Base-by-base conservation (phyloP, 257 asterid species). In the Nyctanthes arbortristis region DNA sequence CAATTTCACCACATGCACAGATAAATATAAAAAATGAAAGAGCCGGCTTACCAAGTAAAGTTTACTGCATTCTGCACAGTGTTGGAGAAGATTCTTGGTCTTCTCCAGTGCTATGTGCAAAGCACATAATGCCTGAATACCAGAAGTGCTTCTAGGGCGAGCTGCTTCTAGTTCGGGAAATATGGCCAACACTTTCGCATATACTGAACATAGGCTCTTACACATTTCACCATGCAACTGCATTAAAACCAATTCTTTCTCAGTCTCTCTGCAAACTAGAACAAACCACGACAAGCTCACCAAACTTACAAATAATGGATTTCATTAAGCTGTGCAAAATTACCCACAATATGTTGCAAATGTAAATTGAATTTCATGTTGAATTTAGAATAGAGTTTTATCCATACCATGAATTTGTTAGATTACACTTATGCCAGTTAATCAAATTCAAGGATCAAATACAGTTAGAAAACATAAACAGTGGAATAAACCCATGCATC, bases 181-280 rank as follows among this genome's bases (percentile, higher is more conserved):
- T 67, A 95, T 84, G 13, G 83, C 79, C 86, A 95, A 79, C 67
- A 92, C 91, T 83, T 78, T 95, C 5, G 85, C 88, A 65, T 92
- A 95, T 65, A 89, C 72, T 60, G 80, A 70, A 68, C 91, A 90
- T 25, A 95, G 77, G 75, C 84, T 84, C 84, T 85, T 95, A 88
- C 99, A 89, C 99, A 95, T 92, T 77, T 88, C 98, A 32, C 89
- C 96, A 80, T 95, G 99, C 80, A 95, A 83, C 99, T 93, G 88
- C 79, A 80, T 35, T 72, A 74, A 64, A 82, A 75, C 59, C 69
- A 70, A 61, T 70, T 27, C n/a, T 68, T 65, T 3, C 63, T 61
- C 71, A 74, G 70, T 65, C 68, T 61, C 39, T 62, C 54, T 31
- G 11, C 31, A 45, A 57, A 40, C 27, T 1, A 52, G 67, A 31